Evolutionary conservation across 768 basidiomycete species (phyloP).

Genomic region (Termitomyces sp.): DNA sequence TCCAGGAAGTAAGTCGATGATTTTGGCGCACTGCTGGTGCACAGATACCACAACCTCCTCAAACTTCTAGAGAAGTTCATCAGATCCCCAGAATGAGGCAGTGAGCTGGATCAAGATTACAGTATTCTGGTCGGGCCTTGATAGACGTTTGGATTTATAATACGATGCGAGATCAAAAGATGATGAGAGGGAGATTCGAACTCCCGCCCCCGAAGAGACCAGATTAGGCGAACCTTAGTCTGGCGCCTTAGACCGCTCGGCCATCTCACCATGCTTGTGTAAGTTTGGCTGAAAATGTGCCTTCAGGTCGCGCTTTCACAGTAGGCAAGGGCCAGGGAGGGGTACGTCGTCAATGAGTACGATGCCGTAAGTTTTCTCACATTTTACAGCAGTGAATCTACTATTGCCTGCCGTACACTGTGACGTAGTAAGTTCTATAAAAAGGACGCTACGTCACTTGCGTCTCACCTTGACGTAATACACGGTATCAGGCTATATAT

Average conservation of each 20-base stretch:
- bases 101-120: too few relatives aligned
- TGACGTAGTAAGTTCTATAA: not conserved
- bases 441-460: not conserved
- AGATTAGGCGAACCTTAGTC: slow-evolving; percentile 39
- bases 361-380: too few relatives aligned
- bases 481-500: not conserved
- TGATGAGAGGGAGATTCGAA: slow-evolving; percentile 16
- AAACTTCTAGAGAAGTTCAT: slow-evolving; percentile 41
- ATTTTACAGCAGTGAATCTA: too few relatives aligned
- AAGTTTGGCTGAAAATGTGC: too few relatives aligned
- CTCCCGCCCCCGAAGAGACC: slow-evolving; percentile 15
- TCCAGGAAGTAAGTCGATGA: not conserved
- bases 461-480: not conserved
- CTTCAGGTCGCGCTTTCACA: too few relatives aligned
- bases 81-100: too few relatives aligned
- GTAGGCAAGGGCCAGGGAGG: too few relatives aligned
- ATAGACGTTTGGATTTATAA: too few relatives aligned
- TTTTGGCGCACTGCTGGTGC: too few relatives aligned
- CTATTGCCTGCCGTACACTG: not conserved
- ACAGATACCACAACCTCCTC: slow-evolving; percentile 40
- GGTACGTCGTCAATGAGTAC: too few relatives aligned
- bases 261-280: slow-evolving; percentile 42
- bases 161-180: not conserved
- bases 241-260: slow-evolving; percentile 77
- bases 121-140: too few relatives aligned